These are phyloP conservation scores for Rhodotorula mucilaginosa DNA, from an alignment of 1,284 basidiomycete species.

Conservation along the genomic window DNA sequence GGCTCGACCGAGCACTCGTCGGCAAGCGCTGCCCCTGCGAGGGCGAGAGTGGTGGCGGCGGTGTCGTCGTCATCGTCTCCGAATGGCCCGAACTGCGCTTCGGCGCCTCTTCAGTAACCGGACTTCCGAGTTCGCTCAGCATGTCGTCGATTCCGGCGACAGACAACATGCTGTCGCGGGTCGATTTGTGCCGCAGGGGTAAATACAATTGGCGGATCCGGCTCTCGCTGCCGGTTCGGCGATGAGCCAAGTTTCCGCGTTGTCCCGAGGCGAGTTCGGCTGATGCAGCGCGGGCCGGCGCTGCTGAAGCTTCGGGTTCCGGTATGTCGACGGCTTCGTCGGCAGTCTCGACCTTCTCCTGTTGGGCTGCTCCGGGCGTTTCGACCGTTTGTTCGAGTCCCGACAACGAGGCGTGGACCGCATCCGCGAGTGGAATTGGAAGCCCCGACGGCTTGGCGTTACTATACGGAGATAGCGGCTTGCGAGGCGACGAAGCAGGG, in stretches of 20 bases:
- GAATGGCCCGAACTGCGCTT: neutral
- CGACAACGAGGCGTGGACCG: too few species aligned
- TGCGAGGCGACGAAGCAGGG: slow-evolving; percentile 10
- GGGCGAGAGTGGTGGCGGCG: neutral
- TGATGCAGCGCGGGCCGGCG: neutral
- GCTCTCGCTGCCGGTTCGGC: neutral
- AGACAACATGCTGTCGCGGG: slow-evolving; percentile 6
- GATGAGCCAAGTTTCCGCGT: neutral
- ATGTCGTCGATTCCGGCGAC: slow-evolving; percentile 9
- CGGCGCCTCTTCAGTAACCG: neutral
- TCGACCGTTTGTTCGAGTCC: neutral
- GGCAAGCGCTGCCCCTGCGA: slow-evolving; percentile 1
- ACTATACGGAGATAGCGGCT: neutral
- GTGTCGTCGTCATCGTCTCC: neutral
- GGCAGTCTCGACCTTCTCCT: neutral
- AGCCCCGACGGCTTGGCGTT: too few species aligned
- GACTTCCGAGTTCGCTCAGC: neutral
- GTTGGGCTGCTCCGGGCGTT: neutral
- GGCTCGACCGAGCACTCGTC: slow-evolving; percentile 1
- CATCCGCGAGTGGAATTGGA: too few species aligned
- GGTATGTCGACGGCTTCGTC: neutral
- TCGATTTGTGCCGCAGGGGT: neutral
- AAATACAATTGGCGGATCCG: slow-evolving; percentile 17
- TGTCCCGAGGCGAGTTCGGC: neutral
- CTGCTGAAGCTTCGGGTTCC: neutral